Conservation (phyloP, 495 filamentous ascomycete genomes). For the Recurvomyces mirabilis region DNA sequence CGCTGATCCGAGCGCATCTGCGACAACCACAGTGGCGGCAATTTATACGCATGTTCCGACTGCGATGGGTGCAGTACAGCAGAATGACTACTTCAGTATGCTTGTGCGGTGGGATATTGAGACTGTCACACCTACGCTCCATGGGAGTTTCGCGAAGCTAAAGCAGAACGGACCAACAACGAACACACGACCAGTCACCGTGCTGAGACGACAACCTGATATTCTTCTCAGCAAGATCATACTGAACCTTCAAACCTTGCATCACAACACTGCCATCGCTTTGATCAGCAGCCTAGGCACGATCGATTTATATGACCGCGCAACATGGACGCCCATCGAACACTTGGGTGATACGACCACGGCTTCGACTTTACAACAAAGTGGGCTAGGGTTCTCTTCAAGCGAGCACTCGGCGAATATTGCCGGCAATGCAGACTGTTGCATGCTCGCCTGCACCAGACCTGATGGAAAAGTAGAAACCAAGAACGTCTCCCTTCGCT, state of each 20-base stretch:
- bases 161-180: conserved; percentile 49
- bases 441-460: conserved; percentile 51
- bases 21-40: conserved; percentile 50
- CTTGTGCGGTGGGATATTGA: conserved; percentile 72
- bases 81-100: conserved; percentile 52
- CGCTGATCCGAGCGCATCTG: conserved; percentile 35
- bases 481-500: conserved; percentile 28
- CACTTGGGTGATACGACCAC: conserved; percentile 48
- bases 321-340: conserved; percentile 53
- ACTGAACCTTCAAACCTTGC: conserved; percentile 53
- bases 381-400: conserved; percentile 48
- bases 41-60: conserved; percentile 53
- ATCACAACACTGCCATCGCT: conserved; percentile 55
- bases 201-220: conserved; percentile 56
- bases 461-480: conserved; percentile 53
- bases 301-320: conserved; percentile 63
- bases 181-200: conserved; percentile 11
- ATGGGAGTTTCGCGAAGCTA: conserved; percentile 65
- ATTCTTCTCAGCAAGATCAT: conserved; percentile 54
- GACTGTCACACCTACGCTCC: conserved; percentile 45
- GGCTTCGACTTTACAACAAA: conserved; percentile 57
- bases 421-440: conserved; percentile 64
- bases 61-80: conserved; percentile 37
- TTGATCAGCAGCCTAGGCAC: conserved; percentile 66
- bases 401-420: conserved; percentile 24